A percentile compares a stretch with the other conserved stretches of the same genome.
Evolutionary conservation across 2,329 filamentous ascomycete genomes (phyloP).

Genomic region (Curvularia spicifera): DNA sequence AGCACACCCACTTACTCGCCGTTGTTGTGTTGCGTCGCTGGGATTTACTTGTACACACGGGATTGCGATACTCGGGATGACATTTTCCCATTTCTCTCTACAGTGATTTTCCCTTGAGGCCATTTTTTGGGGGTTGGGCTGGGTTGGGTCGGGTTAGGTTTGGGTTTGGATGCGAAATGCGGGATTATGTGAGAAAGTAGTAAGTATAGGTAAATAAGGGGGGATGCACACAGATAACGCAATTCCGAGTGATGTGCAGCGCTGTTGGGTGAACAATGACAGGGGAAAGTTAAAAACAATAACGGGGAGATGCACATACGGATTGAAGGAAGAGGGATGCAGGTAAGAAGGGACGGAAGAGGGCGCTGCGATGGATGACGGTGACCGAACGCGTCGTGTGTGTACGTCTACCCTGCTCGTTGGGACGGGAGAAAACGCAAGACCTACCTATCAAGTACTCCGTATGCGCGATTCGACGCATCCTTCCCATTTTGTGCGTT

Average conservation of each 20-base stretch:
- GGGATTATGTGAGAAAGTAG: background rate
- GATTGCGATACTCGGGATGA: no score
- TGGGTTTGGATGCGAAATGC: no score
- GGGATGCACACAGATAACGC: background rate
- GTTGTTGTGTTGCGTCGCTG: no score
- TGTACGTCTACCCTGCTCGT: background rate
- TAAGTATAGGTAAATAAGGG: background rate
- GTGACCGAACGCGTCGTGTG: background rate
- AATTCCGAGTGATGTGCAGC: background rate
- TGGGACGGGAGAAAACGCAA: background rate
- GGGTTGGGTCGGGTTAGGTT: no score
- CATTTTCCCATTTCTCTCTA: no score
- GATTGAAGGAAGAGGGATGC: no score
- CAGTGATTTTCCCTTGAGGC: no score
- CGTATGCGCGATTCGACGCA: background rate
- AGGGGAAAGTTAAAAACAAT: background rate
- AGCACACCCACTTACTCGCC: no score
- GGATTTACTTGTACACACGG: no score
- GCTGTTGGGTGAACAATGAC: background rate
- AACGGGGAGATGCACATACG: no score
- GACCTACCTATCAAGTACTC: background rate
- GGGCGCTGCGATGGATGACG: background rate
- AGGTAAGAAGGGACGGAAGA: background rate
- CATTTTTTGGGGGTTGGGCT: no score
- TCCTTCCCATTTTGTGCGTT: background rate